Evolutionary conservation across 768 basidiomycete species (phyloP).

Genomic region (Clitopilus passeckerianus): DNA sequence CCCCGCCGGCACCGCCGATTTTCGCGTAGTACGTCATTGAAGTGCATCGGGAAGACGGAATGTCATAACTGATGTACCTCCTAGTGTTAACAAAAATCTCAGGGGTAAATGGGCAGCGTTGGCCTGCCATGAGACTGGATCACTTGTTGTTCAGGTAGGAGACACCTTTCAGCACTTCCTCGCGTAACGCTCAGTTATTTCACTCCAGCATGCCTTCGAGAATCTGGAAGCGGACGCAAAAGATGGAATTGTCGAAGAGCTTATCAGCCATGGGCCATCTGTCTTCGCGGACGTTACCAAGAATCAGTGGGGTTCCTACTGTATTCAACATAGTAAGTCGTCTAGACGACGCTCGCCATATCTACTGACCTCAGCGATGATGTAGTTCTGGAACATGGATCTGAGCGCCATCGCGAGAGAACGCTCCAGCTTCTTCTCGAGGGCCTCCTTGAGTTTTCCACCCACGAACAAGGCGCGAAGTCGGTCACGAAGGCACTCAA

Average conservation of each 20-base stretch:
- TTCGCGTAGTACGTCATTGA: conserved; percentile 65
- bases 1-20: conserved; percentile 81
- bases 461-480: conserved; percentile 84
- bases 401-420: conserved; percentile 66
- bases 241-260: conserved; percentile 78
- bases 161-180: neutral
- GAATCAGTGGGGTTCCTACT: conserved; percentile 89
- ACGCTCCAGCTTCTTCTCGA: conserved; percentile 74
- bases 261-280: conserved; percentile 65
- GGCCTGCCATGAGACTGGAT: conserved; percentile 88
- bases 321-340: conserved; percentile 75
- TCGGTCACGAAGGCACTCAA: conserved; percentile 84
- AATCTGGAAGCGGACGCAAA: conserved; percentile 81
- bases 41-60: conserved; percentile 1
- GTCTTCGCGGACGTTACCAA: conserved; percentile 76
- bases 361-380: neutral
- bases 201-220: conserved; percentile 70
- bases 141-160: conserved; percentile 77
- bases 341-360: neutral
- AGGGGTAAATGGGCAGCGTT: conserved; percentile 88
- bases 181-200: neutral
- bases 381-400: conserved; percentile 81
- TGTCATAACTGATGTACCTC: conserved; percentile 1
- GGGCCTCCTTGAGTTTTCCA: conserved; percentile 76
- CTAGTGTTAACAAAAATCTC: conserved; percentile 80